Base-by-base conservation (phyloP, 1,284 basidiomycete species). In the Cerrena zonata region DNA sequence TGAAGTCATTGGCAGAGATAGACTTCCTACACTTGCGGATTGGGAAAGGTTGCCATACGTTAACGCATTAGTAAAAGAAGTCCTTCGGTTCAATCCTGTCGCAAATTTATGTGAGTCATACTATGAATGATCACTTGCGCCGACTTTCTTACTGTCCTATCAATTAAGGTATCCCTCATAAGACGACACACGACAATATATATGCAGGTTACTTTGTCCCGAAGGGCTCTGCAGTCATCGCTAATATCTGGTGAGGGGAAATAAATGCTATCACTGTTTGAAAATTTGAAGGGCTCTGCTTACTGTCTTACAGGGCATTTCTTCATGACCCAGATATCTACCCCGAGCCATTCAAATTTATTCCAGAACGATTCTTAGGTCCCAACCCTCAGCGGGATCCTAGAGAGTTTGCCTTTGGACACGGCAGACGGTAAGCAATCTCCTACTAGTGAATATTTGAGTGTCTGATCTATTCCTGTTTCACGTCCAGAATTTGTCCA, bases 1-100 rank as follows among this genome's bases (percentile, higher is more conserved):
- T 52, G 49, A 49, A 22, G 63, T 73, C 12, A 57, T 72, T 38
- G 70, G 71, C 2, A 26, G 36, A 3, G 63, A 65, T 13, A 53
- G 70, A 22, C 27, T 66, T 7, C 73, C 73, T 0, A 58, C 55
- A 3, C 56, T 69, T 19, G 60, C 60, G 1, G 72, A 75, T 50
- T 45, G 65, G 11, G 53, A 56, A 2, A 51, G 56, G 5, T 52
- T 74, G 18, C 68, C 69, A 0, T 73, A 71, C 53, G 51, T 69
- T 21, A 53, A 64, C 12, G 69, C 68, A 1, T 43, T 70, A 3
- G 61, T 73, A 7, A 64, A 68, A 46, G 73, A 75, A 57, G 65
- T 67, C 4, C 37, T 68, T 41, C 56, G 69, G 24, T 66, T 60
- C 59, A 53, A 55, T 39, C 54, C 63, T 10, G 57, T 67, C 12